Percentiles rank a stretch among this genome's conserved stretches.
Conservation (phyloP, 2,329 filamentous ascomycete species). For the Sporothrix pallida region DNA sequence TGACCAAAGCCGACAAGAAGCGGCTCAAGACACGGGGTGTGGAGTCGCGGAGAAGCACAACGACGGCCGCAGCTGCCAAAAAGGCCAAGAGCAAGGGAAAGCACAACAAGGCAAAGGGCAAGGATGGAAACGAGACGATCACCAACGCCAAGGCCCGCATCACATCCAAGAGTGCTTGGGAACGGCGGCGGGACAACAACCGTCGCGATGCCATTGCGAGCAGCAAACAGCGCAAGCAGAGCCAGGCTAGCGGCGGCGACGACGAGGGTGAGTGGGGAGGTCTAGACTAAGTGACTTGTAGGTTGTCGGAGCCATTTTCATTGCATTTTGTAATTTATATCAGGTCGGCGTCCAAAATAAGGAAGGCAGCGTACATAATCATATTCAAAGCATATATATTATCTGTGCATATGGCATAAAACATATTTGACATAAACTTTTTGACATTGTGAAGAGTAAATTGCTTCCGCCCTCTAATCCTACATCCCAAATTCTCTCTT, state of each 20-base stretch:
- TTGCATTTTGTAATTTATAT: neutral
- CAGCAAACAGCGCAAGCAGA: constrained; percentile 61
- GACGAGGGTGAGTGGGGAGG: constrained; percentile 43
- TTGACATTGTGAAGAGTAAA: neutral
- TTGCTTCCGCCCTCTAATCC: neutral
- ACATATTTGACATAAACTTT: no score
- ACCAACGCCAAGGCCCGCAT: constrained; percentile 65
- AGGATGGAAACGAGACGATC: constrained; percentile 33
- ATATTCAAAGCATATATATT: neutral
- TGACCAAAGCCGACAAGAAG: constrained; percentile 83
- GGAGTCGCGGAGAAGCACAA: constrained; percentile 64
- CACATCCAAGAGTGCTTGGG: constrained; percentile 80
- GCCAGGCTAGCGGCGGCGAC: constrained; percentile 35
- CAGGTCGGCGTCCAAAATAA: constrained; percentile 23
- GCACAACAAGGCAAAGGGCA: constrained; percentile 8
- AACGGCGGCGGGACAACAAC: constrained; percentile 72
- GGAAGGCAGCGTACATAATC: constrained; percentile 7
- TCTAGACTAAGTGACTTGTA: constrained; percentile 38
- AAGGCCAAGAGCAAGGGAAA: constrained; percentile 18
- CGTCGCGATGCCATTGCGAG: constrained; percentile 65
- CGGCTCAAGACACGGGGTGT: constrained; percentile 82
- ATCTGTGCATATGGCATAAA: neutral
- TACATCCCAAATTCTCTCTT: neutral
- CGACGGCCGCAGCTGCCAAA: neutral
- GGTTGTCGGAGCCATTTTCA: neutral